Evolutionary conservation across 2,329 filamentous ascomycete genomes (phyloP).

Genomic region (Talaromyces sp.): DNA sequence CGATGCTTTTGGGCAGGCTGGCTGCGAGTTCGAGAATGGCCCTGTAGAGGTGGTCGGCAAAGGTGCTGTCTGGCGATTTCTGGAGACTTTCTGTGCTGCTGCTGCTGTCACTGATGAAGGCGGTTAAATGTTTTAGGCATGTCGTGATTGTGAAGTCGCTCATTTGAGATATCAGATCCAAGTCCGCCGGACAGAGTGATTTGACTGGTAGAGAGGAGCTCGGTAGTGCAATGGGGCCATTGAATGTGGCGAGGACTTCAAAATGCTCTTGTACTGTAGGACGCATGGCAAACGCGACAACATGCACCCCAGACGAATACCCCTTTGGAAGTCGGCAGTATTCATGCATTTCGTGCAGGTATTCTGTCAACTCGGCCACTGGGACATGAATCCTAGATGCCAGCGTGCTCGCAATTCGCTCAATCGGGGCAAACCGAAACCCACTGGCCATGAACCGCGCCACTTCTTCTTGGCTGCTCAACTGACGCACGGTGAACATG

Average conservation of each 20-base stretch:
- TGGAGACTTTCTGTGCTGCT: constrained; percentile 10
- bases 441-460: constrained; percentile 64
- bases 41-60: constrained; percentile 43
- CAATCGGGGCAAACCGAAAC: constrained; percentile 69
- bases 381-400: constrained; percentile 71
- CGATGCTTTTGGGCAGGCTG: constrained; percentile 38
- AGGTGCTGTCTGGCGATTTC: constrained; percentile 26
- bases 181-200: constrained; percentile 51
- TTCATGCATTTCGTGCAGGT: constrained; percentile 60
- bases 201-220: constrained; percentile 48
- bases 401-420: constrained; percentile 64
- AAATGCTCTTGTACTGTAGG: constrained; percentile 54
- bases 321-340: constrained; percentile 34
- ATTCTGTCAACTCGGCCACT: constrained; percentile 53
- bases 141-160: constrained; percentile 34
- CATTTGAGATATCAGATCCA: constrained; percentile 45
- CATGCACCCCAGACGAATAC: constrained; percentile 31
- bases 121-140: constrained; percentile 31
- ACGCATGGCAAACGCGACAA: constrained; percentile 40
- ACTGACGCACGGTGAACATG: constrained; percentile 69
- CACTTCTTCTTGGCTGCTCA: constrained; percentile 57
- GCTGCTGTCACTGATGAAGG: constrained; percentile 14
- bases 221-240: constrained; percentile 36
- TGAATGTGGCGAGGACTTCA: constrained; percentile 57
- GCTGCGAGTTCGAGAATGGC: constrained; percentile 32